Evolutionary conservation across 1,284 basidiomycete species (phyloP).

Genomic region (Stereum hirsutum): DNA sequence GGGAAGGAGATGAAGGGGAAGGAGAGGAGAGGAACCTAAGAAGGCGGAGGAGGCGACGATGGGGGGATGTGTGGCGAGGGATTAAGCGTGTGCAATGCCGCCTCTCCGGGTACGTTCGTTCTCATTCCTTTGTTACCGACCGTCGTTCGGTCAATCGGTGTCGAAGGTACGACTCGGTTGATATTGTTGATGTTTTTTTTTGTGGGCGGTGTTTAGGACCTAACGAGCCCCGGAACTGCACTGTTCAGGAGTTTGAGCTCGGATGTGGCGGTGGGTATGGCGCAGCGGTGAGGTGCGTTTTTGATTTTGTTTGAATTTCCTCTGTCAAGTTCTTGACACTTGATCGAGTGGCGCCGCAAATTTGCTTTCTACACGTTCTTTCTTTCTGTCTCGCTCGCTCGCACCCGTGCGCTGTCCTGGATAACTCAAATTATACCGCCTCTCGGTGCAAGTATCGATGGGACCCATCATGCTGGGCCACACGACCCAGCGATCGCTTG

Average conservation of each 20-base stretch:
- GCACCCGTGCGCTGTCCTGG: no score
- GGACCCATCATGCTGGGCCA: no score
- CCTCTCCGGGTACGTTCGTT: slow-evolving; percentile 26
- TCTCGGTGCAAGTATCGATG: no score
- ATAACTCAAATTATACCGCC: no score
- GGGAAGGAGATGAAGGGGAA: no score
- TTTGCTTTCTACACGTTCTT: slow-evolving; percentile 19
- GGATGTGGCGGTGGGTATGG: slow-evolving; percentile 65
- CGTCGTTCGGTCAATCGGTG: slow-evolving; percentile 2
- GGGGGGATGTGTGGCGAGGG: slow-evolving; percentile 52
- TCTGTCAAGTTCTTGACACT: background rate
- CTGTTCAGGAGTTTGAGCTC: slow-evolving; percentile 57
- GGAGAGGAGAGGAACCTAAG: slow-evolving; percentile 27
- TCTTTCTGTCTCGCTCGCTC: no score
- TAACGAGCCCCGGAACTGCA: slow-evolving; percentile 38
- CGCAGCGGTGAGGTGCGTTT: slow-evolving; percentile 60
- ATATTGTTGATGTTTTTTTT: background rate
- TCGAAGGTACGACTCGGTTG: background rate
- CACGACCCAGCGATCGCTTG: no score
- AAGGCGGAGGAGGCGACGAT: slow-evolving; percentile 38
- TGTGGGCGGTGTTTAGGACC: background rate
- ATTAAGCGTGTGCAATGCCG: slow-evolving; percentile 86
- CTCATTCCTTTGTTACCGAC: slow-evolving; percentile 3
- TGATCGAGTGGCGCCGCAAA: no score
- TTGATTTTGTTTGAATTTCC: background rate